Conservation (phyloP, 164 flowering plant species). For the Nelumbo lutea region DNA sequence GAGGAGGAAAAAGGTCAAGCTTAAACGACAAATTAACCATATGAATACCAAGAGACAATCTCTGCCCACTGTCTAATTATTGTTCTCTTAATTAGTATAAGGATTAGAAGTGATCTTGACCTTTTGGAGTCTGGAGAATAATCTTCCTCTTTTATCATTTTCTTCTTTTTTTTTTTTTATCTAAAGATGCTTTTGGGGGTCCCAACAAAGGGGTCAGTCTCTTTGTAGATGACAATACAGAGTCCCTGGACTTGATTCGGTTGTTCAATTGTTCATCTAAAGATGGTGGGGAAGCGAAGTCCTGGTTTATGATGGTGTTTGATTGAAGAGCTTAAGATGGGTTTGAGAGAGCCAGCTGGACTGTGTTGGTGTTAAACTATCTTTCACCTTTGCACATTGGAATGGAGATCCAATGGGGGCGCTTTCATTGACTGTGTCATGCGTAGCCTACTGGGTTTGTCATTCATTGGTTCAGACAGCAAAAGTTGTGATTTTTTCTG, state of each 20-base stretch:
- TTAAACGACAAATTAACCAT: too few relatives aligned
- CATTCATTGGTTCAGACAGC: too few relatives aligned
- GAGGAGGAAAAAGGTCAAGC: too few relatives aligned
- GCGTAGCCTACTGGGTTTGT: too few relatives aligned
- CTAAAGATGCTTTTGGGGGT: neutral
- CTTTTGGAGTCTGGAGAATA: too few relatives aligned
- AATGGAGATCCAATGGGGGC: too few relatives aligned
- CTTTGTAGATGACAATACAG: neutral
- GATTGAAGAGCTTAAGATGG: neutral
- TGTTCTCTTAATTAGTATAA: too few relatives aligned
- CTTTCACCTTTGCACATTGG: too few relatives aligned
- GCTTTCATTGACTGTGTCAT: too few relatives aligned
- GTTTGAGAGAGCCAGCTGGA: slow-evolving; percentile 7
- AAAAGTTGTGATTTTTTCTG: too few relatives aligned
- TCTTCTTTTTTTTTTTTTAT: neutral
- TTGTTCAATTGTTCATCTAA: neutral
- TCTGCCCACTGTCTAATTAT: too few relatives aligned
- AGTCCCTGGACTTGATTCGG: slow-evolving; percentile 5
- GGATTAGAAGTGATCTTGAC: neutral
- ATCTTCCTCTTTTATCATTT: neutral
- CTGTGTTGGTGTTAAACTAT: neutral
- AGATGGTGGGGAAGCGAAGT: neutral
- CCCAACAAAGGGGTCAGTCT: neutral
- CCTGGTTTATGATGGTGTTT: slow-evolving; percentile 9
- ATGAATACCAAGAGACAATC: too few relatives aligned